Conservation (phyloP, 140 eudicot species). For the Ambrosia hybrid region DNA sequence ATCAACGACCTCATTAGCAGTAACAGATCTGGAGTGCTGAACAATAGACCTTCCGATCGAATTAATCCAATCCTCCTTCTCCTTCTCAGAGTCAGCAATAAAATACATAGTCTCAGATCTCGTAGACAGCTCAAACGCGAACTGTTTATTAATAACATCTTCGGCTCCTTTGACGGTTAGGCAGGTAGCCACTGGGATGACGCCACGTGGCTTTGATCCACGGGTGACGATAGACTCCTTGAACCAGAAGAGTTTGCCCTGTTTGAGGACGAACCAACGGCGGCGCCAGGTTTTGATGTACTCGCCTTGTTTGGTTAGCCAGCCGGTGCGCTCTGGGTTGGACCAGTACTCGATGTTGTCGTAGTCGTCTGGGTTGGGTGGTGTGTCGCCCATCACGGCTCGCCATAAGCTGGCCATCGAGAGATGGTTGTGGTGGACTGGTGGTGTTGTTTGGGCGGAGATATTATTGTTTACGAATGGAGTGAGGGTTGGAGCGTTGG, state of each 20-base stretch:
- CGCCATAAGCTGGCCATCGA: conserved; percentile 77
- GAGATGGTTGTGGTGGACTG: conserved; percentile 43
- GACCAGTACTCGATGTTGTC: conserved; percentile 77
- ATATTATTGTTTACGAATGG: not conserved
- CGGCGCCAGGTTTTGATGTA: conserved; percentile 99
- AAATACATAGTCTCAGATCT: conserved; percentile 80
- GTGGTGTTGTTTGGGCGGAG: not conserved
- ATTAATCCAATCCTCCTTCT: conserved; percentile 94
- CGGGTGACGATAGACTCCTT: conserved; percentile 73
- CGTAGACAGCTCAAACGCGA: conserved; percentile 77
- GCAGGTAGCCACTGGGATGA: conserved; percentile 71
- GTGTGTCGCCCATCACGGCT: conserved; percentile 66
- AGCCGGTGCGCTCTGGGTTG: conserved; percentile 84
- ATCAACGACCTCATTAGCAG: conserved; percentile 68
- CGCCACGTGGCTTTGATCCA: conserved; percentile 85
- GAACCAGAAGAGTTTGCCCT: conserved; percentile 97
- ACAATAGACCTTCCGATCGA: conserved; percentile 88
- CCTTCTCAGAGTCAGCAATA: conserved; percentile 84
- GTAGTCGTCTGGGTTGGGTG: conserved; percentile 51
- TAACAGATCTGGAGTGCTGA: conserved; percentile 80
- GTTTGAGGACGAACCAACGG: conserved; percentile 90
- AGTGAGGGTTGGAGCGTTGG: no score
- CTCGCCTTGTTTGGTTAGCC: conserved; percentile 97
- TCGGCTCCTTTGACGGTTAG: conserved; percentile 95
- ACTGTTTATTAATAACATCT: conserved; percentile 74